Base-by-base conservation (phyloP, 805 yeast genomes). In the Candida gorgasii region DNA sequence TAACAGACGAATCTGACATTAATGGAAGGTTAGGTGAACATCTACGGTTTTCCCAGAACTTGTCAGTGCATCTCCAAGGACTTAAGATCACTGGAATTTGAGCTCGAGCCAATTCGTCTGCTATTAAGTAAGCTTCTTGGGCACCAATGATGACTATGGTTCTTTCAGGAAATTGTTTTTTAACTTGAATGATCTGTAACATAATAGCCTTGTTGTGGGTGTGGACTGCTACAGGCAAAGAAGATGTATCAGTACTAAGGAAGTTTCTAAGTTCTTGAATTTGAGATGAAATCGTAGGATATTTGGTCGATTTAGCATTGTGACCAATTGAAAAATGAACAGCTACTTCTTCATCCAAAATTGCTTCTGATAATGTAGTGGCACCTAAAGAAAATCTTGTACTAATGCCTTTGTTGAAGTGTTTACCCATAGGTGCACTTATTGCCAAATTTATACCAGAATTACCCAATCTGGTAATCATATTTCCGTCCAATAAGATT, bases 1-100 rank as follows among this genome's bases (percentile, higher is more conserved):
- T 27, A 7, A 40, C 24, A 5, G 44, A 40, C 9, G 7, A 17
- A 15, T 40, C 34, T 13, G 18, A 5, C 5, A 24, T 33, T 34
- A 40, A 40, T 16, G 44, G 44, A 6, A 32, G 7, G 27, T 40
- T 40, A 9, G 44, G 44, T 11, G 44, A 40, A 27, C 44, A 40
- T 16, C 44, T 33, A 26, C 44, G 22, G 26, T 40, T 40, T 19
- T 40, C 44, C 44, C 44, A 40, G 26, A 8, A 16, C 22, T 40
- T 40, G 27, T 23, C 44, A 8, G 26, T 18, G 14, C 44, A 40
- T 15, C 44, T 33, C 44, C 44, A 40, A 9, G 44, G 40, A 8
- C 40, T 7, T 13, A 40, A 28, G 14, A 40, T 19, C 24, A 40
- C 39, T 5, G 39, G 19, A 22, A 40, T 26, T 5, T 35, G 27